Conservation (phyloP, 805 yeast genomes). For the Wickerhamiella cacticola region DNA sequence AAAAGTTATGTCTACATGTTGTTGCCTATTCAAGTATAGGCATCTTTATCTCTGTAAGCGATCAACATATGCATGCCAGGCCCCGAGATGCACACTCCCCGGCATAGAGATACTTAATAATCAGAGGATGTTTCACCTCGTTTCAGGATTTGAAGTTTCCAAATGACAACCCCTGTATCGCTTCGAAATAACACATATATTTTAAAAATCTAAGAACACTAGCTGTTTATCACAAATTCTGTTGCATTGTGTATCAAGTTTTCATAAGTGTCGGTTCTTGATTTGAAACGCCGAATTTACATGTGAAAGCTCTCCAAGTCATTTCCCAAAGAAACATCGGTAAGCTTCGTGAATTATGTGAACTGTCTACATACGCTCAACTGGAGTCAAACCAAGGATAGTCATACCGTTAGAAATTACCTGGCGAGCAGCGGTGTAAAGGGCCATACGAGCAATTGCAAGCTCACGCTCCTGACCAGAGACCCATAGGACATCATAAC, state of each 20-base stretch:
- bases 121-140: constrained; percentile 2
- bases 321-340: too few species aligned
- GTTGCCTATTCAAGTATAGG: background rate
- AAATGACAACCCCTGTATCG: too few species aligned
- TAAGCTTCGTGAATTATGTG: too few species aligned
- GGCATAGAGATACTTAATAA: background rate
- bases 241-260: too few species aligned
- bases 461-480: constrained; percentile 84
- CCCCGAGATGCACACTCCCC: background rate
- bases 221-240: too few species aligned
- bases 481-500: constrained; percentile 93
- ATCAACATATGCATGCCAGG: background rate
- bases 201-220: too few species aligned
- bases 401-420: constrained; percentile 82
- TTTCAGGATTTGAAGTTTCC: background rate
- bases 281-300: too few species aligned
- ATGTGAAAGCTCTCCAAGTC: too few species aligned
- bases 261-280: too few species aligned
- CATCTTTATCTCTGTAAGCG: constrained; percentile 1
- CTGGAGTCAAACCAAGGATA: constrained; percentile 90
- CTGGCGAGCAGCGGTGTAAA: constrained; percentile 81
- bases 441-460: constrained; percentile 82
- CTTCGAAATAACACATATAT: too few species aligned
- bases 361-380: constrained; percentile 76
- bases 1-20: background rate